phyloP scores from a whole-genome alignment of 495 filamentous ascomycete species.

The Hypoxylon subgilvum region DNA sequence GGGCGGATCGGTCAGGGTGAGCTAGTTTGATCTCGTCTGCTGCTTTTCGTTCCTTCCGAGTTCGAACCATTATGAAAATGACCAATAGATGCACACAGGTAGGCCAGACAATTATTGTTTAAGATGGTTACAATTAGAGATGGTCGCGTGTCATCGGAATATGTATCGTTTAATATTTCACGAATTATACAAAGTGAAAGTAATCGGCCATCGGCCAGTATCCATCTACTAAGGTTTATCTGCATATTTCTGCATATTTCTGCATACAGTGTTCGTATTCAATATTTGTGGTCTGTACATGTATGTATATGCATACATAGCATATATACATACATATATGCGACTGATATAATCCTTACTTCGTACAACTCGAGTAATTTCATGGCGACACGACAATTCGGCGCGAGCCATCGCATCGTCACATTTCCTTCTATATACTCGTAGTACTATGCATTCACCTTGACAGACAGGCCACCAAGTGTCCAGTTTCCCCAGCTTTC shows the following conservation, averaged over 20 bases:
- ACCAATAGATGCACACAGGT: not conserved
- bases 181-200: too few species aligned
- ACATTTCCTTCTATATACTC: constrained; percentile 1
- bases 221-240: too few species aligned
- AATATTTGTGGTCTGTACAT: too few species aligned
- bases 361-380: constrained; percentile 2
- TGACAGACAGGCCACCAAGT: constrained; percentile 1
- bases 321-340: too few species aligned
- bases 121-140: too few species aligned
- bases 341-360: too few species aligned
- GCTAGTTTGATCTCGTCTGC: constrained; percentile 60
- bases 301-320: too few species aligned
- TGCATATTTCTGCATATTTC: too few species aligned
- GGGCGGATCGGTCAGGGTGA: constrained; percentile 64
- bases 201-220: too few species aligned
- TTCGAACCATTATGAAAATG: constrained; percentile 47
- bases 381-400: not conserved
- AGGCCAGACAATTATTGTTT: too few species aligned
- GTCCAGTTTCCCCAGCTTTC: not conserved
- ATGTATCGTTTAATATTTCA: too few species aligned
- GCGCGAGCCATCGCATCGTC: constrained; percentile 16
- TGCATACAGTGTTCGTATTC: too few species aligned
- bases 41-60: constrained; percentile 55
- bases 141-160: constrained; percentile 19
- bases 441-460: not conserved